phyloP scores from a whole-genome alignment of 768 basidiomycete species.

The Lactarius quietus region DNA sequence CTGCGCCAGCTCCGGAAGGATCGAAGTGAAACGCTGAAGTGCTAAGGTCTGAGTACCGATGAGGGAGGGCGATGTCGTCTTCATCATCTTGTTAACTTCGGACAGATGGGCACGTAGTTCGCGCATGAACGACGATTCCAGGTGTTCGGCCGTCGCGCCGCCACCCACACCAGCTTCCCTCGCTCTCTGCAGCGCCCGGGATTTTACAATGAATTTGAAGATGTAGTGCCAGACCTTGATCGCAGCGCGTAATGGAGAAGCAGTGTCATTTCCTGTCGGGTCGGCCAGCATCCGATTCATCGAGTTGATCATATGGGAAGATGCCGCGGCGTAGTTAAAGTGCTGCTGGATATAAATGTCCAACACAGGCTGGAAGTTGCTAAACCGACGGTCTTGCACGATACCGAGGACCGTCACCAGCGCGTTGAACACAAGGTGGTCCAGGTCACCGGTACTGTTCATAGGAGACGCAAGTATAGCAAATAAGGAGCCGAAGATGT shows the following conservation, averaged over 20 bases:
- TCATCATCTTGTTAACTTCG: conserved; percentile 89
- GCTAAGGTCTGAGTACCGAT: conserved; percentile 96
- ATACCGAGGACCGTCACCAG: conserved; percentile 90
- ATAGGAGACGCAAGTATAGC: conserved; percentile 73
- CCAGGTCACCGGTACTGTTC: conserved; percentile 76
- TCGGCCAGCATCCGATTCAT: conserved; percentile 79
- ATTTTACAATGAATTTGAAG: conserved; percentile 91
- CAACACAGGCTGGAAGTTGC: conserved; percentile 90
- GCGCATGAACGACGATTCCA: conserved; percentile 80
- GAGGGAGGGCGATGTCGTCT: conserved; percentile 71
- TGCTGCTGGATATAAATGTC: conserved; percentile 92
- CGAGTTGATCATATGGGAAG: conserved; percentile 80
- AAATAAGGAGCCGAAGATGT: conserved; percentile 92
- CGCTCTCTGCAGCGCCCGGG: conserved; percentile 80
- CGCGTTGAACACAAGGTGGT: conserved; percentile 83
- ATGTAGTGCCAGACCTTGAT: conserved; percentile 97
- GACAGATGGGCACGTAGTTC: conserved; percentile 74
- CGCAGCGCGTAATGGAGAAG: conserved; percentile 77
- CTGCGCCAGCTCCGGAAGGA: conserved; percentile 81
- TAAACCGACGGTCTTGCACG: conserved; percentile 90
- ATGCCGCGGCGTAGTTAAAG: conserved; percentile 76
- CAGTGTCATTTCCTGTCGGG: conserved; percentile 68
- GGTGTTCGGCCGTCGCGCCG: conserved; percentile 79
- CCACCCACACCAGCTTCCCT: conserved; percentile 77
- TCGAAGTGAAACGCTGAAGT: conserved; percentile 88